A percentile compares a stretch with the other conserved stretches of the same genome.
These are phyloP conservation scores for Periglandula ipomoeae DNA, from an alignment of 2,329 filamentous ascomycete species.

Conservation along the genomic window DNA sequence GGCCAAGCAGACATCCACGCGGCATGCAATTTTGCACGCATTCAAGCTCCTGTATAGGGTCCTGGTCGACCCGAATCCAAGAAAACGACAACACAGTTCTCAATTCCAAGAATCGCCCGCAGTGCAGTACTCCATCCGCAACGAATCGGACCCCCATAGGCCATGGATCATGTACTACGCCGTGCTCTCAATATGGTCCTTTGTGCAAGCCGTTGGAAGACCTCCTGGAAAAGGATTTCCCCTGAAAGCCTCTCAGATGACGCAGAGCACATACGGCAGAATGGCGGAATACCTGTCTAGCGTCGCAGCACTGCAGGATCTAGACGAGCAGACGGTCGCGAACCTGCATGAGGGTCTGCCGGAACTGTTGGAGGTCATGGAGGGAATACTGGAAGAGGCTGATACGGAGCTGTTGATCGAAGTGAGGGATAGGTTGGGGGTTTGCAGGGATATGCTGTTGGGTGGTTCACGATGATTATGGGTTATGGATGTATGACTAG, in stretches of 20 bases:
- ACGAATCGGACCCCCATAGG: conserved; percentile 73
- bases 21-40: conserved; percentile 78
- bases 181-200: conserved; percentile 77
- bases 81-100: conserved; percentile 14
- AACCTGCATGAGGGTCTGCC: conserved; percentile 51
- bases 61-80: conserved; percentile 45
- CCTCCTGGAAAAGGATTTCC: no score
- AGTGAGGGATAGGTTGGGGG: conserved; percentile 52
- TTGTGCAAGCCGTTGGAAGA: no score
- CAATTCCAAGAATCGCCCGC: conserved; percentile 20
- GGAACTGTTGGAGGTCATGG: conserved; percentile 35
- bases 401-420: conserved; percentile 66
- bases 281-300: conserved; percentile 43
- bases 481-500: no score
- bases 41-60: conserved; percentile 73
- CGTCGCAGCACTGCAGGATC: conserved; percentile 59
- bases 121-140: conserved; percentile 63
- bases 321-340: conserved; percentile 57
- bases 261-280: conserved; percentile 23
- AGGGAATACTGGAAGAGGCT: conserved; percentile 32
- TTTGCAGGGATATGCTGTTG: no score
- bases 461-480: no score
- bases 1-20: conserved; percentile 64
- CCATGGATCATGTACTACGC: conserved; percentile 91
- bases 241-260: conserved; percentile 35